These are phyloP conservation scores for Fallopia convolvulus DNA, from an alignment of 148 eudicot species.

Conservation along the genomic window DNA sequence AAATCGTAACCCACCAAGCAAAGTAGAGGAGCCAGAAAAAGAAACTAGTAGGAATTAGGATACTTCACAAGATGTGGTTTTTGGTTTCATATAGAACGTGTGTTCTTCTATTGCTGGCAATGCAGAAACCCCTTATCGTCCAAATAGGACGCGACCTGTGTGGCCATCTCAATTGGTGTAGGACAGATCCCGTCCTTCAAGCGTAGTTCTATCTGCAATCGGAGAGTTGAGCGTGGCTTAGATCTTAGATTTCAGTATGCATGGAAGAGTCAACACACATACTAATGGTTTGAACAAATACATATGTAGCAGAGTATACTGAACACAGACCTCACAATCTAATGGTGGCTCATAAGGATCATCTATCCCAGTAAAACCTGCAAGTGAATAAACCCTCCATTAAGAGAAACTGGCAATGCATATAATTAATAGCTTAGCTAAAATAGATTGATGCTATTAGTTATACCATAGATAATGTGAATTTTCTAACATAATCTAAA, in stretches of 20 bases:
- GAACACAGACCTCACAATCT: constrained; percentile 66
- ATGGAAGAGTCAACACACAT: background rate
- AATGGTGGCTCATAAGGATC: constrained; percentile 91
- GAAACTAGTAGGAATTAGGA: background rate
- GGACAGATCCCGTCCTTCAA: constrained; percentile 52
- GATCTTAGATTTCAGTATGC: background rate
- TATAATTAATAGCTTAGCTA: background rate
- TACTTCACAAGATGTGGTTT: background rate
- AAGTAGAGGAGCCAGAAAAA: background rate
- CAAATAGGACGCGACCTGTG: constrained; percentile 69
- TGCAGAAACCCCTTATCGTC: constrained; percentile 61
- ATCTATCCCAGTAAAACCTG: constrained; percentile 96
- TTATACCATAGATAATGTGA: background rate
- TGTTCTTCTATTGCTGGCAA: constrained; percentile 20
- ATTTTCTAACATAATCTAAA: background rate
- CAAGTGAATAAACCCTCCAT: constrained; percentile 10
- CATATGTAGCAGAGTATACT: background rate
- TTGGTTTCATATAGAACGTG: background rate
- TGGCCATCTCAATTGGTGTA: constrained; percentile 66
- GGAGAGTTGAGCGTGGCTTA: background rate
- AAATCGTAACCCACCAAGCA: background rate
- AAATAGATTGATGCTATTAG: background rate
- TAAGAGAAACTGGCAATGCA: background rate
- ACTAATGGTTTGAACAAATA: background rate
- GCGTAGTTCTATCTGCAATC: constrained; percentile 55